phyloP scores from a whole-genome alignment of 208 protist species.

The Acanthamoeba culbertsoni region DNA sequence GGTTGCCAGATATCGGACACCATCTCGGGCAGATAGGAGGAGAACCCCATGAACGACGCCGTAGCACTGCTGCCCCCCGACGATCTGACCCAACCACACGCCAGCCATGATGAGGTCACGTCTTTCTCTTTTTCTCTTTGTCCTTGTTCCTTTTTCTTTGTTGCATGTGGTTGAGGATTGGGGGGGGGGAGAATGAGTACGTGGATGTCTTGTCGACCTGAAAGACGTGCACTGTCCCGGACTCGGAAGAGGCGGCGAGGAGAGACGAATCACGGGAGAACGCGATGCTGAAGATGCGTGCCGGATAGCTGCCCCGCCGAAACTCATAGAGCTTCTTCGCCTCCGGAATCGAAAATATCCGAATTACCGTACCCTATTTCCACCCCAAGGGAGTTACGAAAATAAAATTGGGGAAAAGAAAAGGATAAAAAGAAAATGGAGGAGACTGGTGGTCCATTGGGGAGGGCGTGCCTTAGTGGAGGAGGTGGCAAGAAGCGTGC shows the following conservation, averaged over 20 bases:
- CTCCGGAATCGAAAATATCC: conserved; percentile 48
- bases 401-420: too few species aligned
- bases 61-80: background rate
- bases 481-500: conserved; percentile 56
- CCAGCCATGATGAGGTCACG: too few species aligned
- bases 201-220: background rate
- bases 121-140: too few species aligned
- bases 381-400: too few species aligned
- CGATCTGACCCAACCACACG: too few species aligned
- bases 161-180: too few species aligned
- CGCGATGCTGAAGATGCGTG: conserved; percentile 58
- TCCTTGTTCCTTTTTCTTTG: too few species aligned
- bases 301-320: conserved; percentile 60
- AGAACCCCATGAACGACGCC: background rate
- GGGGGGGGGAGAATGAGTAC: too few species aligned
- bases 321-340: conserved; percentile 59
- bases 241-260: conserved; percentile 62
- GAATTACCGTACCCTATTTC: conserved; percentile 60
- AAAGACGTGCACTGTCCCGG: conserved; percentile 68
- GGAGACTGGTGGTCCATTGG: too few species aligned
- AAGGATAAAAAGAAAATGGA: too few species aligned
- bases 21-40: background rate
- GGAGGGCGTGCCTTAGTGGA: background rate
- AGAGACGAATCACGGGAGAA: conserved; percentile 61
- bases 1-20: conserved; percentile 23